Base-by-base conservation (phyloP, 208 protist genomes). In the Trypanosoma caninum region DNA sequence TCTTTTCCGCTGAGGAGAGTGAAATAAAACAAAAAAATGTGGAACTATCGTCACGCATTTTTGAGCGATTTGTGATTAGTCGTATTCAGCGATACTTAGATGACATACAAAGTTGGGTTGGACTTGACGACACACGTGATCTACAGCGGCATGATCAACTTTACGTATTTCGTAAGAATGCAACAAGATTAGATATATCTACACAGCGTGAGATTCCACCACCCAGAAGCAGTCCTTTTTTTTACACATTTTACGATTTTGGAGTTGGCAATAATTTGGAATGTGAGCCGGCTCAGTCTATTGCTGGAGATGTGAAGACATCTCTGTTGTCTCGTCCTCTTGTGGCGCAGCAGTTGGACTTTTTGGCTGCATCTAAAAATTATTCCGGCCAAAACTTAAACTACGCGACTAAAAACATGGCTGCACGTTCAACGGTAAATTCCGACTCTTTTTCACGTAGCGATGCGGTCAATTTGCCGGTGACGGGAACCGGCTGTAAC, bases 91-190 rank as follows among this genome's bases (percentile, higher is more conserved):
- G 74, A 20, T 93, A 87, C 65, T 67, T 82, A 41, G 86, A 93
- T 47, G 86, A 90, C 51, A 75, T 69, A 46, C 74, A 84, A 55
- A 58, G 60, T 20, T 93, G 86, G 83, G 50, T 48, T 5, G 86
- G 88, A 20, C 42, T 93, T 1, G 59, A 52, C 0, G 62, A 69
- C 30, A 65, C 67, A 14, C 60, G 68, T 13, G 27, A 67, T 51
- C 73, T 93, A 34, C 70, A 72, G 23, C 69, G 71, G 3, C 87
- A 88, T 66, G 86, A 93, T 56, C 86, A 93, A 67, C 63, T 93
- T 27, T 93, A 90, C 58, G 78, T 88, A 10, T 89, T 87, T 59
- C 80, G 86, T 55, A 86, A 82, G 59, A 80, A 88, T 69, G 79
- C 66, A 47, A 89, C 82, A 34, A 81, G 75, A 58, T 73, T 72